Evolutionary conservation across 495 filamentous ascomycete species (phyloP).

Genomic region (Penicillium samsonianum): DNA sequence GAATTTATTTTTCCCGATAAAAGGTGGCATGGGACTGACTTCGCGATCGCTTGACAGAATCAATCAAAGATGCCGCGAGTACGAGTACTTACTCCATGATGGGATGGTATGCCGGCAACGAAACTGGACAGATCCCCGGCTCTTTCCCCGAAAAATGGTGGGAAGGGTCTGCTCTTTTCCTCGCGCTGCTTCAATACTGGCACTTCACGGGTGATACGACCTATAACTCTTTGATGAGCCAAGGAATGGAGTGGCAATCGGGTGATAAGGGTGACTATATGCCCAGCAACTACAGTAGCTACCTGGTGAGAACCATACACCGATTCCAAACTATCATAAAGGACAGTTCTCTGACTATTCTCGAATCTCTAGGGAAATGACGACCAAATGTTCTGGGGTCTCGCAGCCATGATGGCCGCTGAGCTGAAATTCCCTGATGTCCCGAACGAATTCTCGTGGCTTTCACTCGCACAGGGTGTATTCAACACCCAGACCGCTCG

Average conservation of each 20-base stretch:
- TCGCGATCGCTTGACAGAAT: slow-evolving; percentile 47
- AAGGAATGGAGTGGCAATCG: slow-evolving; percentile 51
- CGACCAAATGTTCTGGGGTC: slow-evolving; percentile 60
- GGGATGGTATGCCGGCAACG: slow-evolving; percentile 64
- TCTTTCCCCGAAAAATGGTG: slow-evolving; percentile 66
- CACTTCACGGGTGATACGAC: slow-evolving; percentile 55
- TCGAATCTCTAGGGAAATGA: slow-evolving; percentile 48
- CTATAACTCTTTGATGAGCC: slow-evolving; percentile 50
- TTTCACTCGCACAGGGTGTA: slow-evolving; percentile 73
- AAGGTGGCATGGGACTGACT: background rate
- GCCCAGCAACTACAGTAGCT: slow-evolving; percentile 41
- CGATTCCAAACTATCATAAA: background rate
- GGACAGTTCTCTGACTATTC: background rate
- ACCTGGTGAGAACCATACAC: slow-evolving; percentile 26
- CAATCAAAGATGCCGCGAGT: slow-evolving; percentile 61
- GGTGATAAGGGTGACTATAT: slow-evolving; percentile 51
- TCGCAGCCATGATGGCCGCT: slow-evolving; percentile 57
- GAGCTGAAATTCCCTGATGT: slow-evolving; percentile 51
- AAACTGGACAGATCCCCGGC: slow-evolving; percentile 61
- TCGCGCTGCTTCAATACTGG: slow-evolving; percentile 52
- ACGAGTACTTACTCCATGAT: slow-evolving; percentile 64
- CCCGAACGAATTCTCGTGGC: slow-evolving; percentile 60
- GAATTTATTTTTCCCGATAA: background rate
- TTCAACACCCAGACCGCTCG: slow-evolving; percentile 65
- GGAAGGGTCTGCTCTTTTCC: slow-evolving; percentile 67